Base-by-base conservation (phyloP, 148 eudicot species). In the Rhododendron kiyosumense region DNA sequence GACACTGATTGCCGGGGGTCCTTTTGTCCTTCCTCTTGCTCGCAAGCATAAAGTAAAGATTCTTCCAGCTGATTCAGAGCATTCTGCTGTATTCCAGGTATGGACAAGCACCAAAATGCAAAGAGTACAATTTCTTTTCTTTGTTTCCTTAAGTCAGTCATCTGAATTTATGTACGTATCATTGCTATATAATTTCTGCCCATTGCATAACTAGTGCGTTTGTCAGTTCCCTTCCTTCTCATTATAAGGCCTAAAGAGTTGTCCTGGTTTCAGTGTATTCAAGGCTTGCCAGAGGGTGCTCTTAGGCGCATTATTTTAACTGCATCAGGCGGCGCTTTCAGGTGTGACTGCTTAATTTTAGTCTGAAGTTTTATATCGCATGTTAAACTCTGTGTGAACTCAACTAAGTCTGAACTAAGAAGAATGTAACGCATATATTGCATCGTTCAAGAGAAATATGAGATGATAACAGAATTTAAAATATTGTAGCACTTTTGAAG, bases 1-100 rank as follows among this genome's bases (percentile, higher is more conserved):
- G 90, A 97, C 99, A 38, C 89, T 97, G 52, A 97, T 97, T 89
- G 99, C 99, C 69, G 99, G 99, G 32, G 99, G 99, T 61, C 99
- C 99, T 85, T 97, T 97, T 92, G 98, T 97, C 82, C 99, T 97
- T 89, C 99, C 99, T 79, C 98, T 97, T 84, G 99, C 99, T 18
- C 91, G 86, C 71, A 97, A 97, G 92, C 98, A 97, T 87, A 97
- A 97, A 18, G 98, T 97, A 36, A 97, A 97, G 91, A 97, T 97
- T 92, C 99, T 97, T 89, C 99, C 99, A 79, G 99, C 99, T 45
- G 99, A 97, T 91, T 97, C 99, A 12, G 99, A 97, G 88, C 99
- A 97, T 90, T 97, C 99, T 86, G 99, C 99, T 49, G 94, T 97
- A 89, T 97, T 97, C 88, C 99, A 97, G 98, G 99, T 94, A 85